Percentiles rank a stretch among this genome's conserved stretches.
phyloP scores from a whole-genome alignment of 768 basidiomycete species.

The Mrakia frigida region DNA sequence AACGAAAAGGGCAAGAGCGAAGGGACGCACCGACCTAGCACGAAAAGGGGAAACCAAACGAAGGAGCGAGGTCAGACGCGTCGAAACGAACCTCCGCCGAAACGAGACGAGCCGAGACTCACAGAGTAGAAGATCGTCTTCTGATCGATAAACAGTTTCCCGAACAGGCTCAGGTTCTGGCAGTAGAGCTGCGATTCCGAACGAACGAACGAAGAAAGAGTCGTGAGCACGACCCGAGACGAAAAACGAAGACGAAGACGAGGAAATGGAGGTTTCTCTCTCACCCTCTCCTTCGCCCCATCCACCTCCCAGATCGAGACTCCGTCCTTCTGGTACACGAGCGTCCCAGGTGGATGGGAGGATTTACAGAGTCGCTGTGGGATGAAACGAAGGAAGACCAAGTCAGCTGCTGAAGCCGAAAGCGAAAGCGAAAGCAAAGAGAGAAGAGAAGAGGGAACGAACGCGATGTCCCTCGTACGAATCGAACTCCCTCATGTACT shows the following conservation, averaged over 20 bases:
- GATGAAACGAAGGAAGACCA: too few species aligned
- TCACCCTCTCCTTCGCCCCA: slow-evolving; percentile 69
- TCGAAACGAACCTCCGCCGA: too few species aligned
- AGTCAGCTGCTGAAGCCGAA: too few species aligned
- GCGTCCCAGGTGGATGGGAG: slow-evolving; percentile 73
- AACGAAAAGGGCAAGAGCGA: background rate
- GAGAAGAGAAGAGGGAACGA: slow-evolving; percentile 38
- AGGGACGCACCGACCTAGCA: slow-evolving; percentile 16
- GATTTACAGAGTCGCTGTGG: slow-evolving; percentile 61
- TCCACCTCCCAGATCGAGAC: slow-evolving; percentile 95
- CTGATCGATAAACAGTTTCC: slow-evolving; percentile 97
- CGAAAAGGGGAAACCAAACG: background rate
- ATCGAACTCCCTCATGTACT: slow-evolving; percentile 76
- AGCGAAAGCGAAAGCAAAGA: background rate
- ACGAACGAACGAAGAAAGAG: background rate
- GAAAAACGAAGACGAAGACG: background rate
- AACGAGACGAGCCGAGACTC: too few species aligned
- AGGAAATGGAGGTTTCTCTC: slow-evolving; percentile 24
- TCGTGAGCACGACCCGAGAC: background rate
- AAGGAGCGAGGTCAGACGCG: background rate
- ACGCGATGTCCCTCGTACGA: slow-evolving; percentile 64
- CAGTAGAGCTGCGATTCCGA: slow-evolving; percentile 85
- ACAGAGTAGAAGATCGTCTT: slow-evolving; percentile 72
- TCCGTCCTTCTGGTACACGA: slow-evolving; percentile 83
- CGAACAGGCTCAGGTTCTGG: slow-evolving; percentile 90